Conservation (phyloP, 805 yeast genomes). For the Tetrapisispora phaffii region DNA sequence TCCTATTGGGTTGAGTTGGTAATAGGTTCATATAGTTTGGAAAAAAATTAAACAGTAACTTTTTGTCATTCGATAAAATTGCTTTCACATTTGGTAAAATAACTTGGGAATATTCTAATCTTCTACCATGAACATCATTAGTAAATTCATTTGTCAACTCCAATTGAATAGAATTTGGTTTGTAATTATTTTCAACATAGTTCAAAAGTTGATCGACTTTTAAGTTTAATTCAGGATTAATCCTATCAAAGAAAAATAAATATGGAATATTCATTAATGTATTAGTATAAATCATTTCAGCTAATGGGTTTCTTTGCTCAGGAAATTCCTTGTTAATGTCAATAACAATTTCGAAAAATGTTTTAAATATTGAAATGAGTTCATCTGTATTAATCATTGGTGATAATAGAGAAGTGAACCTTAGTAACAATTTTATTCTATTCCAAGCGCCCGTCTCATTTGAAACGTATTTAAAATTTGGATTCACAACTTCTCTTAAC, state of each 20-base stretch:
- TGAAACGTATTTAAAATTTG: conserved; percentile 14
- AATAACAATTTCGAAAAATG: conserved; percentile 39
- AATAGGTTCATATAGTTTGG: conserved; percentile 29
- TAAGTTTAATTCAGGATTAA: conserved; percentile 15
- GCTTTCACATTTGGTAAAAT: conserved; percentile 39
- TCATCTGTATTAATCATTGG: conserved; percentile 46
- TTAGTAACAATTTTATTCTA: conserved; percentile 52
- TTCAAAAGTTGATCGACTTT: conserved; percentile 35
- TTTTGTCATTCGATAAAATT: conserved; percentile 31
- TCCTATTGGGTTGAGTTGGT: conserved; percentile 17
- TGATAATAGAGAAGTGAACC: conserved; percentile 54
- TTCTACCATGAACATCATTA: conserved; percentile 23
- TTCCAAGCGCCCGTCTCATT: conserved; percentile 46
- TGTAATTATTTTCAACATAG: conserved; percentile 27
- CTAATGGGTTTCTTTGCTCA: conserved; percentile 40
- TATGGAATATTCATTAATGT: conserved; percentile 55
- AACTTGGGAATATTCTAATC: conserved; percentile 34
- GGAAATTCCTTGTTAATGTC: conserved; percentile 36
- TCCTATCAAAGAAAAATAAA: conserved; percentile 35
- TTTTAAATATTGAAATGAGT: conserved; percentile 36
- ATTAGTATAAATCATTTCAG: conserved; percentile 54
- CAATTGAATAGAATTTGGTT: conserved; percentile 3
- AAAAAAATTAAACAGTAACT: conserved; percentile 27
- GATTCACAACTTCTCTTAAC: conserved; percentile 30
- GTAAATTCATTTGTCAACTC: conserved; percentile 15